Percentiles rank a stretch among this genome's conserved stretches.
phyloP scores from a whole-genome alignment of 2,329 filamentous ascomycete species.

The Karstenula rhodostoma region DNA sequence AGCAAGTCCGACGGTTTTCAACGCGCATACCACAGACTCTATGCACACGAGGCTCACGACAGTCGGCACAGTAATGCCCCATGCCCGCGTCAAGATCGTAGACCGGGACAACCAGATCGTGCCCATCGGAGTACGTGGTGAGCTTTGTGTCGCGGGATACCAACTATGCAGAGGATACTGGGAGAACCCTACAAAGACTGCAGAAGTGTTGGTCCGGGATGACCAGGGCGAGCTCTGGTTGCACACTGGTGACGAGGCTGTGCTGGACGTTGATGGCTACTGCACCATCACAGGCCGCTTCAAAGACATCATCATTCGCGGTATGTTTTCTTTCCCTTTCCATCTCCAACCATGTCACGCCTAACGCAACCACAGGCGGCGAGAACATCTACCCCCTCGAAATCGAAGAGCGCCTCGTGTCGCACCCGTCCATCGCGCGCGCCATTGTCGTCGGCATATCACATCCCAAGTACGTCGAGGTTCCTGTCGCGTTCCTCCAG shows the following conservation, averaged over 20 bases:
- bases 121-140: slow-evolving; percentile 72
- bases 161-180: slow-evolving; percentile 72
- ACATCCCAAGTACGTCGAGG: slow-evolving; percentile 76
- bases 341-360: too few species aligned
- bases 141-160: slow-evolving; percentile 81
- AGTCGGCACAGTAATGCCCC: slow-evolving; percentile 79
- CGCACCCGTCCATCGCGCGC: slow-evolving; percentile 68
- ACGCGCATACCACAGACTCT: slow-evolving; percentile 76
- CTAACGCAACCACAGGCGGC: slow-evolving; percentile 32
- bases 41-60: slow-evolving; percentile 72
- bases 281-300: slow-evolving; percentile 77
- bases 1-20: slow-evolving; percentile 81
- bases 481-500: slow-evolving; percentile 71
- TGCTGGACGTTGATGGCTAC: slow-evolving; percentile 60
- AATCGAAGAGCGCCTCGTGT: slow-evolving; percentile 75
- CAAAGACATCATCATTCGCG: slow-evolving; percentile 82
- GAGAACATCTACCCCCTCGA: slow-evolving; percentile 69
- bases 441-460: slow-evolving; percentile 76
- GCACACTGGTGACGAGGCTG: slow-evolving; percentile 51
- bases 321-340: slow-evolving; percentile 39
- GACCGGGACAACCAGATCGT: slow-evolving; percentile 71
- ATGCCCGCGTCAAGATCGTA: slow-evolving; percentile 78
- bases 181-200: slow-evolving; percentile 77
- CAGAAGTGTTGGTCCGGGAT: slow-evolving; percentile 74
- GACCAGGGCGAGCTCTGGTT: slow-evolving; percentile 60